Evolutionary conservation across 2,329 filamentous ascomycete species (phyloP).

Genomic region (Colletotrichum salicis): DNA sequence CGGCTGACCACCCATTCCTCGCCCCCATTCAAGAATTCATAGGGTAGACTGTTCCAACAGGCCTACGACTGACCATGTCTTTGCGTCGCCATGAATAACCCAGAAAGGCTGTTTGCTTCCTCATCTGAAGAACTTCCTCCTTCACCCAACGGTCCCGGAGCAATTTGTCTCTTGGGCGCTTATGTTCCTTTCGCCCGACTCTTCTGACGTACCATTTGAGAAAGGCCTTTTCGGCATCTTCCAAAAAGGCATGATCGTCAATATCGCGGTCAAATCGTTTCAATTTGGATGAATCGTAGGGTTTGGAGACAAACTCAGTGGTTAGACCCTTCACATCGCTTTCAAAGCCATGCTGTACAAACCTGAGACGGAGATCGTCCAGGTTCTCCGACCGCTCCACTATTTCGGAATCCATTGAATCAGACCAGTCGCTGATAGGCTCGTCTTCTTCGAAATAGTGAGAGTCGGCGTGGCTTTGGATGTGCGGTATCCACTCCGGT

Average conservation of each 20-base stretch:
- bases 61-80: slow-evolving; percentile 35
- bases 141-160: slow-evolving; percentile 78
- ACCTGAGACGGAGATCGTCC: not conserved
- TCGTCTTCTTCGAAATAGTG: slow-evolving; percentile 92
- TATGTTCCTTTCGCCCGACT: slow-evolving; percentile 74
- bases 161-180: slow-evolving; percentile 84
- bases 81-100: slow-evolving; percentile 88
- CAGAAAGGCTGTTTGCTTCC: slow-evolving; percentile 85
- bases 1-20: not conserved
- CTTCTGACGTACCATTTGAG: slow-evolving; percentile 63
- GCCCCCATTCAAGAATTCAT: not conserved
- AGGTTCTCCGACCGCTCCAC: not conserved
- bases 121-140: slow-evolving; percentile 77
- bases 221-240: slow-evolving; percentile 50
- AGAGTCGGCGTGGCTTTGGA: slow-evolving; percentile 76
- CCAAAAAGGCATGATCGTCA: slow-evolving; percentile 49
- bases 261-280: slow-evolving; percentile 62
- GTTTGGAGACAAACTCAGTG: slow-evolving; percentile 55
- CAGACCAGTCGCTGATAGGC: slow-evolving; percentile 72
- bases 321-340: not conserved
- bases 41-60: not conserved
- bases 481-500: slow-evolving; percentile 84
- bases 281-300: slow-evolving; percentile 60
- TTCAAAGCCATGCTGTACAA: not conserved
- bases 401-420: slow-evolving; percentile 47